Evolutionary conservation across 495 filamentous ascomycete genomes (phyloP).

Genomic region (Aspergillus haitiensis): DNA sequence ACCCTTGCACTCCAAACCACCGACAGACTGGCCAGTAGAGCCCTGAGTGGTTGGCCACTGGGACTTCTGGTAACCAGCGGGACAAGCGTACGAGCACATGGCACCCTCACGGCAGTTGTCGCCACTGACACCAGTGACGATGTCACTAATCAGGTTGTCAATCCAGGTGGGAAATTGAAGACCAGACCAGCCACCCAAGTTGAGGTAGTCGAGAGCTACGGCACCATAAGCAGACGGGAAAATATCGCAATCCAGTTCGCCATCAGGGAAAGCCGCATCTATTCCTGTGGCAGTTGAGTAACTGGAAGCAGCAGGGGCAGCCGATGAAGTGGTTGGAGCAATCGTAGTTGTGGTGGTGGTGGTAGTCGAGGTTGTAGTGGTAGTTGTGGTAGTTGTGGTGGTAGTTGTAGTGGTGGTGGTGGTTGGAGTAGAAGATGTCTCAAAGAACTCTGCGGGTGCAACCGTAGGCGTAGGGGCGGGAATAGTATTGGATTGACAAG

Average conservation of each 20-base stretch:
- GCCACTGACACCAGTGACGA: conserved; percentile 60
- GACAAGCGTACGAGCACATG: conserved; percentile 94
- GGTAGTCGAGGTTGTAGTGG: conserved; percentile 21
- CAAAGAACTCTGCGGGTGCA: conserved; percentile 33
- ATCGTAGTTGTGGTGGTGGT: conserved; percentile 24
- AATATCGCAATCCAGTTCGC: conserved; percentile 63
- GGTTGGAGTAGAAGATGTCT: conserved; percentile 25
- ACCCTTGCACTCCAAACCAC: conserved; percentile 75
- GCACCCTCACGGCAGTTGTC: conserved; percentile 57
- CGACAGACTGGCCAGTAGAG: conserved; percentile 77
- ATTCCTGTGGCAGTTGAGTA: conserved; percentile 50
- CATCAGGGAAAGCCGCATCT: conserved; percentile 73
- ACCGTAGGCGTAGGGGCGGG: conserved; percentile 25
- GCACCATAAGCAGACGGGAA: conserved; percentile 89
- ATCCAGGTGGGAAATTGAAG: conserved; percentile 60
- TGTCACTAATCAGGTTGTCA: conserved; percentile 53
- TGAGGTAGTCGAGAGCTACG: conserved; percentile 64
- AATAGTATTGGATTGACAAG: conserved; percentile 33
- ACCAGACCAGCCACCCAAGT: conserved; percentile 75
- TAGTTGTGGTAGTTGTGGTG: conserved; percentile 25
- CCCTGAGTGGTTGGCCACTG: conserved; percentile 90
- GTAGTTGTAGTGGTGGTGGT: conserved; percentile 16
- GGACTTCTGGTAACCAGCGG: conserved; percentile 84
- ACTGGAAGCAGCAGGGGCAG: conserved; percentile 22
- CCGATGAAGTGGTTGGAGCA: conserved; percentile 23